These are phyloP conservation scores for Taphrina sp. DNA, from an alignment of 1,139 yeast genomes.

Conservation along the genomic window DNA sequence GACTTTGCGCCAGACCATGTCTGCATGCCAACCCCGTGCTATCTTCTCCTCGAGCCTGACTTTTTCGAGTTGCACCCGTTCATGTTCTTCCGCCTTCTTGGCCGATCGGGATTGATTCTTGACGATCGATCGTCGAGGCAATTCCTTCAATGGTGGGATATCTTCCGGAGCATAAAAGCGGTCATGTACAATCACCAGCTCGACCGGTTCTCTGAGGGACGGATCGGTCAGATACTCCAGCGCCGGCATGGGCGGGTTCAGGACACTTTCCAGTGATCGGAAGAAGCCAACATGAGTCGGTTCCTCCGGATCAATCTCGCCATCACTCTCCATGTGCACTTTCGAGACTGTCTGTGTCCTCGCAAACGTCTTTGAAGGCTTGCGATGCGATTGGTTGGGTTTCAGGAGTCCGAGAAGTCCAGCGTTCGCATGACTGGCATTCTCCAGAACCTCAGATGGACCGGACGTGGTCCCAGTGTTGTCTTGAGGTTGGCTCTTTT, in stretches of 20 bases:
- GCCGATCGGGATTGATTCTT: slow-evolving; percentile 4
- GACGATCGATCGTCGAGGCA: neutral
- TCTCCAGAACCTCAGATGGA: slow-evolving; percentile 12
- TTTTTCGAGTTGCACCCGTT: slow-evolving; percentile 44
- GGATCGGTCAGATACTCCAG: slow-evolving; percentile 68
- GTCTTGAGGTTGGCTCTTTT: no score
- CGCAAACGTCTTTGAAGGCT: slow-evolving; percentile 43
- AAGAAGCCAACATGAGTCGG: slow-evolving; percentile 66
- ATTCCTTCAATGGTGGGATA: slow-evolving; percentile 53
- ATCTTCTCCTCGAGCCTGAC: slow-evolving; percentile 67
- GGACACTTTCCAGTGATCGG: slow-evolving; percentile 75
- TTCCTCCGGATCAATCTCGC: slow-evolving; percentile 38
- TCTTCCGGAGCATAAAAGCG: slow-evolving; percentile 64
- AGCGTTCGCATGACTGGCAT: slow-evolving; percentile 19
- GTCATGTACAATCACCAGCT: slow-evolving; percentile 66
- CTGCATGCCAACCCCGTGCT: slow-evolving; percentile 84
- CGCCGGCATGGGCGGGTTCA: slow-evolving; percentile 87
- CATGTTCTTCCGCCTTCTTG: slow-evolving; percentile 24
- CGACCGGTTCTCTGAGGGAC: slow-evolving; percentile 49
- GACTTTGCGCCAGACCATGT: slow-evolving; percentile 89
- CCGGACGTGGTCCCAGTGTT: neutral
- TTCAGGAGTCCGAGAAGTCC: slow-evolving; percentile 16
- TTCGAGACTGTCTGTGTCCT: slow-evolving; percentile 43
- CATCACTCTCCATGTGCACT: slow-evolving; percentile 39
- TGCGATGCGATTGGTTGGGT: slow-evolving; percentile 36